Evolutionary conservation across 1,284 basidiomycete genomes (phyloP), one percentile per base, ranked within the genome.

Genomic region (Melampsora allii-populina): DNA sequence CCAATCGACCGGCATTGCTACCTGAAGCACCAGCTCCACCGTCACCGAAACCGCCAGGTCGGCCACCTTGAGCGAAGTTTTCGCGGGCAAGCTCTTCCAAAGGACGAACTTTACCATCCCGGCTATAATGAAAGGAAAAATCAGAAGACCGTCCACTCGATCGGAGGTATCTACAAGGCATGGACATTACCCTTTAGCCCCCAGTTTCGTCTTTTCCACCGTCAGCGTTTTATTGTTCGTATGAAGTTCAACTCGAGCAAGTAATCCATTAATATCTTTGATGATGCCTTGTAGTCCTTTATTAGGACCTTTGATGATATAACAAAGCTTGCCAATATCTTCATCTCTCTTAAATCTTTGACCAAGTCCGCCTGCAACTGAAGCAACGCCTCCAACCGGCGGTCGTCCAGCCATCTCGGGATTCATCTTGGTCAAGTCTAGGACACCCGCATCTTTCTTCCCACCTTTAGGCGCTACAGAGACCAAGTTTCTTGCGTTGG

Each of bases 381-480:
- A 80, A 72, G 87, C 85, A 79, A 76, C 82, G 85, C 76, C 84
- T 87, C 81, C 48, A 75, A 76, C 31, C 31, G 63, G 66, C 56
- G 68, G 74, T 72, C 71, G 2, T 80, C 80, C 31, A 27, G 66
- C 80, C 63, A 93, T 81, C 0, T 90, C 87, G 6, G 95, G 94
- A 81, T 98, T 98, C 88, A 95, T 90, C 83, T 95, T 94, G n/a
- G 91, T 90, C n/a, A 94, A 84, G 82, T 98, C 94, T 6, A 86
- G 85, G 3, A 79, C 77, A 0, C 56, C 53, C 17, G 56, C 19
- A 74, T 85, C 85, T 12, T 86, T 84, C 79, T 88, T 90, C 75
- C 87, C 88, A 58, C 88, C 86, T 80, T 92, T 93, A 1, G 94
- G 93, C 1, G 94, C 92, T 29, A 94, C 83, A 10, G 91, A 93